Percentiles rank a stretch among this genome's conserved stretches.
Evolutionary conservation across 805 yeast species (phyloP).

Genomic region (Zygotorulaspora danielsina): DNA sequence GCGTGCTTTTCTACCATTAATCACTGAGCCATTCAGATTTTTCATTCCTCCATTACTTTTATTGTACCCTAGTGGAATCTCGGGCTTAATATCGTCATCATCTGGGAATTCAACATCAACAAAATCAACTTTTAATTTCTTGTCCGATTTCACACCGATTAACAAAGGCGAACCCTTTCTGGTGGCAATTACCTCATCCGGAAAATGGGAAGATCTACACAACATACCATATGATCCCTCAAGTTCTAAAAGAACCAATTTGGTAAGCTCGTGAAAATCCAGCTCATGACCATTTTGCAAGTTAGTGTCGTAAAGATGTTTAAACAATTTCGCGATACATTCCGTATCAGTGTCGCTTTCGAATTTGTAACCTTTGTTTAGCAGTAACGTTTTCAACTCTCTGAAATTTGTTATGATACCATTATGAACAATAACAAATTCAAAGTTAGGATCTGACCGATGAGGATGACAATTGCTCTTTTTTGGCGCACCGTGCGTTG

Average conservation of each 20-base stretch:
- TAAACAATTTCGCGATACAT: slow-evolving; percentile 92
- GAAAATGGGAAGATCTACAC: slow-evolving; percentile 87
- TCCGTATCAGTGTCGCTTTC: slow-evolving; percentile 97
- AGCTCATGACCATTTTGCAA: slow-evolving; percentile 66
- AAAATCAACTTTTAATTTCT: slow-evolving; percentile 92
- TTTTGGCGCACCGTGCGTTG: slow-evolving; percentile 95
- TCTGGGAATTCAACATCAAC: slow-evolving; percentile 98
- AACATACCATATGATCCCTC: slow-evolving; percentile 97
- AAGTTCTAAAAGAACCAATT: slow-evolving; percentile 84
- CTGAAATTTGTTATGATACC: slow-evolving; percentile 97
- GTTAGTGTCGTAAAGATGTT: slow-evolving; percentile 80
- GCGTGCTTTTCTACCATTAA: slow-evolving; percentile 11
- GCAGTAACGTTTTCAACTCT: slow-evolving; percentile 78
- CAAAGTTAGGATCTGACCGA: slow-evolving; percentile 74
- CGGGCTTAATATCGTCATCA: slow-evolving; percentile 37
- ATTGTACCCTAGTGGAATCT: slow-evolving; percentile 24
- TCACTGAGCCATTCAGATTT: slow-evolving; percentile 6
- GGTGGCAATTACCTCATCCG: slow-evolving; percentile 93
- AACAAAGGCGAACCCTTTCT: slow-evolving; percentile 97
- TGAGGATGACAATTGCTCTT: slow-evolving; percentile 92
- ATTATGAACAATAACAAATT: slow-evolving; percentile 91
- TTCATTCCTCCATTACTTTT: slow-evolving; percentile 5
- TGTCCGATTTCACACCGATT: slow-evolving; percentile 95
- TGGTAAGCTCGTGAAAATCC: slow-evolving; percentile 89
- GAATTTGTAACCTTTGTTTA: slow-evolving; percentile 73